These are phyloP conservation scores for Serendipita vermifera DNA, from an alignment of 768 basidiomycete species.

Conservation along the genomic window DNA sequence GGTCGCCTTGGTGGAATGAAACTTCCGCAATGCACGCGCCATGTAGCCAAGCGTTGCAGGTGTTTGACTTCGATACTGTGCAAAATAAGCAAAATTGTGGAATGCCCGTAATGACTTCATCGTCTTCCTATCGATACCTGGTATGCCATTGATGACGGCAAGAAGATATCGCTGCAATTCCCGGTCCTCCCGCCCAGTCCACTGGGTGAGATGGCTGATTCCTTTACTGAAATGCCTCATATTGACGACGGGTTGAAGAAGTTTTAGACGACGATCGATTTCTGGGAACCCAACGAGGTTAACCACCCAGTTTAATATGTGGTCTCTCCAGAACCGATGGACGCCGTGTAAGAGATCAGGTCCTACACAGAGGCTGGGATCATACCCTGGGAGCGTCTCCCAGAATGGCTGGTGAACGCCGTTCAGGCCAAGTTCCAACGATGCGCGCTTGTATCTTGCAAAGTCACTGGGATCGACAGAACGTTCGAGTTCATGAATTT, in stretches of 20 bases:
- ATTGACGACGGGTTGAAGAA: conserved; percentile 27
- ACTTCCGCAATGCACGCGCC: conserved; percentile 18
- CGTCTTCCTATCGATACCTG: conserved; percentile 20
- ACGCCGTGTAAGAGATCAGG: conserved; percentile 30
- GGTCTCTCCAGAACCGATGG: conserved; percentile 28
- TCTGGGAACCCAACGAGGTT: conserved; percentile 22
- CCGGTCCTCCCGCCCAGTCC: conserved; percentile 29
- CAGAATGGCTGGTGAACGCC: conserved; percentile 24
- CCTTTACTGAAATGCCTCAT: conserved; percentile 29
- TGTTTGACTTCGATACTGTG: conserved; percentile 18
- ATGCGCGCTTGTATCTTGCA: not conserved
- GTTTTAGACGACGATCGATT: conserved; percentile 26
- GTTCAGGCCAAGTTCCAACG: not conserved
- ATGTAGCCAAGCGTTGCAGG: conserved; percentile 14
- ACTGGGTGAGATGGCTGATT: conserved; percentile 29
- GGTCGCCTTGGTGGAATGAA: conserved; percentile 27
- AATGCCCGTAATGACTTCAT: conserved; percentile 25
- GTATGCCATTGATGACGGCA: conserved; percentile 23
- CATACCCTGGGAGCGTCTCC: conserved; percentile 13
- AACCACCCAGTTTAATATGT: conserved; percentile 30
- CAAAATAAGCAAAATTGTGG: conserved; percentile 28
- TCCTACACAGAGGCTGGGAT: conserved; percentile 26
- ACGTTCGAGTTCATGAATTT: not conserved
- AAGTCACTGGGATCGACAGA: not conserved
- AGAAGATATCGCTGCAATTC: conserved; percentile 28